These are phyloP conservation scores for Corrigiola litoralis DNA, from an alignment of 179 eudicot genomes.

Conservation along the genomic window DNA sequence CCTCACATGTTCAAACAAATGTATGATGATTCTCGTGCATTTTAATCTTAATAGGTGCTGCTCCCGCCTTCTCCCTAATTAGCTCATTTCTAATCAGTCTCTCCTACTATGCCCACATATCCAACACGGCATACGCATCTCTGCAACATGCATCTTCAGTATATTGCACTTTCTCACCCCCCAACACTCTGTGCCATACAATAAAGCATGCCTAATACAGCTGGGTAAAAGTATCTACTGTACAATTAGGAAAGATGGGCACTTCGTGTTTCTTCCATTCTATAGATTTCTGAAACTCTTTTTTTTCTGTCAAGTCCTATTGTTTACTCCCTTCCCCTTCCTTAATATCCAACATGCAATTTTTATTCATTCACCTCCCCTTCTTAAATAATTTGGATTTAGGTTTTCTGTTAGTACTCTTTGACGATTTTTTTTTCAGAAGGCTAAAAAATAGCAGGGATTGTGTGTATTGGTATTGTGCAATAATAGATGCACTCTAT, in stretches of 20 bases:
- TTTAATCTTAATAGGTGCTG: too few species aligned
- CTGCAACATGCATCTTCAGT: too few species aligned
- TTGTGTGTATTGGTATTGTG: conserved; percentile 22
- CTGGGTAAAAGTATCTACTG: neutral
- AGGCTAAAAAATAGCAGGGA: conserved; percentile 11
- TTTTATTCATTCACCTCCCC: neutral
- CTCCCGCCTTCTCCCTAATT: too few species aligned
- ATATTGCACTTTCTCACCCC: neutral
- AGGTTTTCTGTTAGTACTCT: neutral
- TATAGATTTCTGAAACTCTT: neutral
- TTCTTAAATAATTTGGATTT: neutral
- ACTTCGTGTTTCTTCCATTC: neutral
- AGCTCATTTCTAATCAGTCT: too few species aligned
- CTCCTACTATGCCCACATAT: too few species aligned
- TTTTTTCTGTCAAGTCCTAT: neutral
- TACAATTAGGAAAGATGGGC: neutral
- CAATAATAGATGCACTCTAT: neutral
- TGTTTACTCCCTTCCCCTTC: neutral
- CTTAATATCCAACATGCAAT: neutral
- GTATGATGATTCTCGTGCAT: too few species aligned
- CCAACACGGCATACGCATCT: too few species aligned
- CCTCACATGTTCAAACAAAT: too few species aligned
- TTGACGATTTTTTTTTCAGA: neutral
- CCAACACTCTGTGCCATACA: neutral
- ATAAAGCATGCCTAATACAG: too few species aligned